phyloP scores from a whole-genome alignment of 345 rosid species.

The Linum trigynum region DNA sequence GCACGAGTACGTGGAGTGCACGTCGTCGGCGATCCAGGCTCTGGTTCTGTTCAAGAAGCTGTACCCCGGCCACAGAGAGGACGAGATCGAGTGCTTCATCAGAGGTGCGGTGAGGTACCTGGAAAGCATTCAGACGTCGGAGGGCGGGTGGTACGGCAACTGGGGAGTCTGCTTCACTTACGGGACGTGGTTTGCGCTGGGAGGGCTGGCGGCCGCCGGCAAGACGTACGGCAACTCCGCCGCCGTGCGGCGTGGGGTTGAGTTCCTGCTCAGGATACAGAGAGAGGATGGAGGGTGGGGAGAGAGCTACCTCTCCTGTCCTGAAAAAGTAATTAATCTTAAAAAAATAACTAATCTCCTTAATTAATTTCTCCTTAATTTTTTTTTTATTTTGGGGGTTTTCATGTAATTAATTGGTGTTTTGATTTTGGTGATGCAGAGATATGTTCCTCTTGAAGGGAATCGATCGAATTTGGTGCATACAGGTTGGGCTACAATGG shows the following conservation, averaged over 20 bases:
- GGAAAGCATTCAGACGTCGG: constrained; percentile 25
- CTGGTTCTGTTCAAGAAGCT: constrained; percentile 34
- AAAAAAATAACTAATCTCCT: too few species aligned
- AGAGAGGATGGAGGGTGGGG: constrained; percentile 8
- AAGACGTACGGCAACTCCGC: not conserved
- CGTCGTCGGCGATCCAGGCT: constrained; percentile 35
- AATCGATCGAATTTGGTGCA: too few species aligned
- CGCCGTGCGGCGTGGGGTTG: constrained; percentile 2
- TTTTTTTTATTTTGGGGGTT: too few species aligned
- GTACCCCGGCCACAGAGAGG: constrained; percentile 32
- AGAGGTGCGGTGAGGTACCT: constrained; percentile 24
- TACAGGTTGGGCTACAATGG: too few species aligned
- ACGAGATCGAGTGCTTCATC: constrained; percentile 31
- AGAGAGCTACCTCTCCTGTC: constrained; percentile 10
- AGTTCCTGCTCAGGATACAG: constrained; percentile 4
- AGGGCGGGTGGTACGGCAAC: constrained; percentile 29
- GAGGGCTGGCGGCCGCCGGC: constrained; percentile 6
- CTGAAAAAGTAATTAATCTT: not conserved
- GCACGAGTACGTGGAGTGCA: constrained; percentile 39
- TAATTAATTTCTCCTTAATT: too few species aligned
- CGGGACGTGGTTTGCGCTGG: not conserved
- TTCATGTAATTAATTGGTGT: too few species aligned
- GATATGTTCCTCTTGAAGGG: too few species aligned
- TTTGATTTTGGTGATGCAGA: too few species aligned
- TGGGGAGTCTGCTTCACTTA: constrained; percentile 7